Conservation (phyloP, 352 stramenopile genomes). For the Pythium pyrilobum region DNA sequence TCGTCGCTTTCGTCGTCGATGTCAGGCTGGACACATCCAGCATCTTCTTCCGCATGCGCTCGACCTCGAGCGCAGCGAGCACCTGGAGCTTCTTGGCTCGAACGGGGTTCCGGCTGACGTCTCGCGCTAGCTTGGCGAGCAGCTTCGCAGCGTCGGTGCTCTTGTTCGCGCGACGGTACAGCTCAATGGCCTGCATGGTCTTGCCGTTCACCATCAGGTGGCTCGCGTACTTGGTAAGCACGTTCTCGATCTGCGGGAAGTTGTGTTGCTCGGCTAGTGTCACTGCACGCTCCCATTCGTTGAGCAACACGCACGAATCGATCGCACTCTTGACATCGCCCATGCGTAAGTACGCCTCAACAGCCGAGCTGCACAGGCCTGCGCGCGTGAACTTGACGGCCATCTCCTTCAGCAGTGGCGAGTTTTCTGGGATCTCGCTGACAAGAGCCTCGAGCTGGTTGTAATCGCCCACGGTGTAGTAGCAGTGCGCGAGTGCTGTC, state of each 20-base stretch:
- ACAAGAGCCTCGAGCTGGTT: slow-evolving; percentile 83
- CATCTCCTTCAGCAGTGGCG: slow-evolving; percentile 78
- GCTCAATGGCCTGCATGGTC: slow-evolving; percentile 86
- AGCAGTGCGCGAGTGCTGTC: slow-evolving; percentile 79
- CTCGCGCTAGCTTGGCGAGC: slow-evolving; percentile 81
- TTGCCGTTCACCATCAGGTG: slow-evolving; percentile 85
- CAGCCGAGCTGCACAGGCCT: slow-evolving; percentile 75
- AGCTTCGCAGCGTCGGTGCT: slow-evolving; percentile 90
- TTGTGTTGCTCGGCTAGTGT: slow-evolving; percentile 88
- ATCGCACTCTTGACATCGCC: slow-evolving; percentile 91
- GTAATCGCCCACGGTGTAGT: slow-evolving; percentile 89
- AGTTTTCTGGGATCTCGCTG: slow-evolving; percentile 76
- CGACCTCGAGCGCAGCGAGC: slow-evolving; percentile 91
- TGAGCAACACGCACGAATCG: slow-evolving; percentile 90
- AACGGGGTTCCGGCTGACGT: slow-evolving; percentile 78
- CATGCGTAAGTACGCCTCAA: slow-evolving; percentile 85
- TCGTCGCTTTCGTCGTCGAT: slow-evolving; percentile 50
- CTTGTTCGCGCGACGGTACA: slow-evolving; percentile 91
- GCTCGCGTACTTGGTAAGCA: slow-evolving; percentile 87
- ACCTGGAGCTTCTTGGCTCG: slow-evolving; percentile 93
- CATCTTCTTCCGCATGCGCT: slow-evolving; percentile 89
- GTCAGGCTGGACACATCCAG: slow-evolving; percentile 66
- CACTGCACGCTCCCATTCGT: slow-evolving; percentile 91
- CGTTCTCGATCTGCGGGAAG: slow-evolving; percentile 93
- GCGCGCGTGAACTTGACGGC: slow-evolving; percentile 85